Evolutionary conservation across 192 early-diverging fungal genomes (phyloP).

Genomic region (Globomyces pollinis-pini): DNA sequence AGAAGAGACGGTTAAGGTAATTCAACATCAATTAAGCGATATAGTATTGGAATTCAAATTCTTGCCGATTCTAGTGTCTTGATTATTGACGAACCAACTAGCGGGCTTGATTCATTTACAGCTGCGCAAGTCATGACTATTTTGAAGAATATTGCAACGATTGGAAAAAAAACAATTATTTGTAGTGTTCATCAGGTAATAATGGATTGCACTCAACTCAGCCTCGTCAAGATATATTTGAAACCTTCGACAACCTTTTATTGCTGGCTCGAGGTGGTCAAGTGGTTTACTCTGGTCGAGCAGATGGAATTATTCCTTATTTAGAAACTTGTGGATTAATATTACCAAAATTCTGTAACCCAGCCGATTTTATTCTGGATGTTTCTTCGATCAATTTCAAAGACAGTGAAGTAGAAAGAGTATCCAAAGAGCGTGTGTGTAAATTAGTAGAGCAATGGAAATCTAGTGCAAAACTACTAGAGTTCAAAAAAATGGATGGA

Average conservation of each 20-base stretch:
- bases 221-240: constrained; percentile 65
- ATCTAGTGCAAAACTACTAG: too few relatives aligned
- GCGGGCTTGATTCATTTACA: constrained; percentile 27
- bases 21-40: too few relatives aligned
- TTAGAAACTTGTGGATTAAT: constrained; percentile 15
- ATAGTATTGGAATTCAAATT: constrained; percentile 54
- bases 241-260: constrained; percentile 61
- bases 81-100: constrained; percentile 27
- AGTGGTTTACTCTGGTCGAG: constrained; percentile 25
- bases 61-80: constrained; percentile 25
- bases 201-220: constrained; percentile 47
- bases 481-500: too few relatives aligned
- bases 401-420: constrained; percentile 18
- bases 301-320: constrained; percentile 8
- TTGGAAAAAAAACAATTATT: constrained; percentile 59
- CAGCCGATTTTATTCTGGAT: constrained; percentile 33
- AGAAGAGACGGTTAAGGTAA: constrained; percentile 62
- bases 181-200: constrained; percentile 33
- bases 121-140: constrained; percentile 25
- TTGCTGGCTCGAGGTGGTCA: constrained; percentile 57
- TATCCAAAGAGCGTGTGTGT: too few relatives aligned
- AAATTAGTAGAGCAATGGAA: too few relatives aligned
- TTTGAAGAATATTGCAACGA: constrained; percentile 42
- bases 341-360: background rate
- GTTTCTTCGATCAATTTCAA: constrained; percentile 34